These are phyloP conservation scores for Aspergillus ostianus DNA, from an alignment of 495 filamentous ascomycete species.

Conservation along the genomic window DNA sequence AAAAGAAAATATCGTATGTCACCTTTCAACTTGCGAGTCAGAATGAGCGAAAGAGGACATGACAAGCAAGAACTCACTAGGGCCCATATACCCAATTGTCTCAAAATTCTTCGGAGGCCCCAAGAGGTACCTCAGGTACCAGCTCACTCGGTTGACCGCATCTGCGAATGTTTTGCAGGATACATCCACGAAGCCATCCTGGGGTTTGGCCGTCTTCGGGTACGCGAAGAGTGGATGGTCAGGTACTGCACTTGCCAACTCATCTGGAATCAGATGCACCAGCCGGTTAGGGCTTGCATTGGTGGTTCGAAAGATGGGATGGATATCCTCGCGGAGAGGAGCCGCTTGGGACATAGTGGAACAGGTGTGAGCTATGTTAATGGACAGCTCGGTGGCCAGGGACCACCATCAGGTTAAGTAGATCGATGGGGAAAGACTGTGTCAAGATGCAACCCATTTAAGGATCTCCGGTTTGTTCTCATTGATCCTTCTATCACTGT, in stretches of 20 bases:
- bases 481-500: neutral
- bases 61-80: neutral
- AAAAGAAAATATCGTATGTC: constrained; percentile 31
- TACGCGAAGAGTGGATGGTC: constrained; percentile 2
- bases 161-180: constrained; percentile 1
- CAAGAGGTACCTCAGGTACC: constrained; percentile 6
- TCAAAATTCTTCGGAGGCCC: constrained; percentile 4
- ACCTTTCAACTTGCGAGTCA: neutral
- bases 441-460: neutral
- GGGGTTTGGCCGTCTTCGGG: constrained; percentile 1
- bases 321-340: constrained; percentile 2
- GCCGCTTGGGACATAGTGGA: constrained; percentile 2
- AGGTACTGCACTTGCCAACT: neutral
- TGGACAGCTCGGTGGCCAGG: neutral
- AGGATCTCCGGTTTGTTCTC: neutral
- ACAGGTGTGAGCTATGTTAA: neutral
- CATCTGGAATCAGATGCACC: constrained; percentile 4
- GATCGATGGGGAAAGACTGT: neutral
- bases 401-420: neutral
- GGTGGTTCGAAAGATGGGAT: constrained; percentile 1
- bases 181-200: constrained; percentile 5
- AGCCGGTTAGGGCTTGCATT: constrained; percentile 2
- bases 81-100: constrained; percentile 4
- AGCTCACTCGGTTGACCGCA: constrained; percentile 3
- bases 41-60: neutral